These are phyloP conservation scores for Areca catechu DNA, from an alignment of 176 grass and related monocot genomes.

Conservation along the genomic window DNA sequence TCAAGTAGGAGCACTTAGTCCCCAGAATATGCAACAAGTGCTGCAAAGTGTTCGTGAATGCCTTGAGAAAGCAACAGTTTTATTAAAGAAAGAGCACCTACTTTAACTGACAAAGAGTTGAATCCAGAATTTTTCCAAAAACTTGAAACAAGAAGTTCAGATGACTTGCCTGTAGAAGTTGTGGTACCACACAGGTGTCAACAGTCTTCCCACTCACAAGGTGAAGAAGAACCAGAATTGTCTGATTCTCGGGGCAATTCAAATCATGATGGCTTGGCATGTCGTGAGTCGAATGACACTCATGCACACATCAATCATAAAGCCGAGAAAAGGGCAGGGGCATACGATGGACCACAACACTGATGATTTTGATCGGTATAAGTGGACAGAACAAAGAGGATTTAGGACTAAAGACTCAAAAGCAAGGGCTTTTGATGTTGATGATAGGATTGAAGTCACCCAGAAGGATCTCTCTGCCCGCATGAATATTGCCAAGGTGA, in stretches of 20 bases:
- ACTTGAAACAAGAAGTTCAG: constrained; percentile 60
- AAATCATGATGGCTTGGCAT: constrained; percentile 39
- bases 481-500: constrained; percentile 26
- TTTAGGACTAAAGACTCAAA: constrained; percentile 48
- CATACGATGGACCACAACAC: constrained; percentile 13
- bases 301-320: constrained; percentile 32
- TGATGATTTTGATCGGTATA: constrained; percentile 12
- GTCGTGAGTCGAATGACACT: constrained; percentile 31
- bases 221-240: constrained; percentile 42
- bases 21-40: no score
- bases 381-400: constrained; percentile 60
- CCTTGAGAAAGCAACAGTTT: no score
- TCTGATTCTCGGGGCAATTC: constrained; percentile 35
- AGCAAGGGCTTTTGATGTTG: constrained; percentile 45
- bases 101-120: no score
- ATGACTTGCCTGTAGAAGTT: constrained; percentile 82
- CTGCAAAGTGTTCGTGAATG: no score
- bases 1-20: no score
- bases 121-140: no score
- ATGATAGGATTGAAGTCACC: constrained; percentile 40
- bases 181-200: constrained; percentile 47
- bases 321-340: constrained; percentile 27
- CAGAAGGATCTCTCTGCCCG: constrained; percentile 41
- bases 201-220: constrained; percentile 41
- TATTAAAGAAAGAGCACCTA: no score